phyloP scores from a whole-genome alignment of 1,139 yeast species.

The Kazachstania sp. region DNA sequence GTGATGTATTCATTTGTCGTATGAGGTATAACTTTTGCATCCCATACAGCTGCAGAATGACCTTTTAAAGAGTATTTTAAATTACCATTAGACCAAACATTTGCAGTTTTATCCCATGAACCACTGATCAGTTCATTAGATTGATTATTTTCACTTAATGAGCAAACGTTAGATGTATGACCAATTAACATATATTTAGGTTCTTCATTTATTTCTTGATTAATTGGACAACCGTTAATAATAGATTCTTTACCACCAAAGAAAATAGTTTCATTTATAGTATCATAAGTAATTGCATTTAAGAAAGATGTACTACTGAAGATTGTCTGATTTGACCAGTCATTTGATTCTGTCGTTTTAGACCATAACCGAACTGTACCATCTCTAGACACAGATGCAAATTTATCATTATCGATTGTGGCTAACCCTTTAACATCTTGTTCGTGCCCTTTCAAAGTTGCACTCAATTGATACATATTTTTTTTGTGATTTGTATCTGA shows the following conservation, averaged over 20 bases:
- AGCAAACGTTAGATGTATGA: constrained; percentile 72
- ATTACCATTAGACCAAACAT: constrained; percentile 57
- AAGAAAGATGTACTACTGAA: constrained; percentile 53
- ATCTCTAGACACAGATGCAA: constrained; percentile 78
- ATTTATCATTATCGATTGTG: constrained; percentile 35
- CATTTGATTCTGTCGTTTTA: constrained; percentile 13
- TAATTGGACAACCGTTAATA: constrained; percentile 32
- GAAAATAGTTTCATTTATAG: constrained; percentile 38
- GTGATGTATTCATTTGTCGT: constrained; percentile 49
- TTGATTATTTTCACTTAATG: constrained; percentile 37
- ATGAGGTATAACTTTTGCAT: constrained; percentile 46
- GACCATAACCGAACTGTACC: constrained; percentile 66
- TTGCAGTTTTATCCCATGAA: constrained; percentile 89
- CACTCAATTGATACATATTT: constrained; percentile 40
- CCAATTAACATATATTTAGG: constrained; percentile 49
- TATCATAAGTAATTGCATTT: constrained; percentile 51
- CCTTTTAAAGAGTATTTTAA: constrained; percentile 50
- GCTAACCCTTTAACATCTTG: constrained; percentile 67
- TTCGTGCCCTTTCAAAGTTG: constrained; percentile 60
- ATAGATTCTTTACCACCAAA: constrained; percentile 72
- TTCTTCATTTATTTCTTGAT: constrained; percentile 26
- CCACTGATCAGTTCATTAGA: constrained; percentile 55
- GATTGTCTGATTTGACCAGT: constrained; percentile 38
- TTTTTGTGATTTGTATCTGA: neutral
- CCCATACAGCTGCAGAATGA: constrained; percentile 86